Base-by-base conservation (phyloP, 2,329 filamentous ascomycete species). In the Beauveria sp. region DNA sequence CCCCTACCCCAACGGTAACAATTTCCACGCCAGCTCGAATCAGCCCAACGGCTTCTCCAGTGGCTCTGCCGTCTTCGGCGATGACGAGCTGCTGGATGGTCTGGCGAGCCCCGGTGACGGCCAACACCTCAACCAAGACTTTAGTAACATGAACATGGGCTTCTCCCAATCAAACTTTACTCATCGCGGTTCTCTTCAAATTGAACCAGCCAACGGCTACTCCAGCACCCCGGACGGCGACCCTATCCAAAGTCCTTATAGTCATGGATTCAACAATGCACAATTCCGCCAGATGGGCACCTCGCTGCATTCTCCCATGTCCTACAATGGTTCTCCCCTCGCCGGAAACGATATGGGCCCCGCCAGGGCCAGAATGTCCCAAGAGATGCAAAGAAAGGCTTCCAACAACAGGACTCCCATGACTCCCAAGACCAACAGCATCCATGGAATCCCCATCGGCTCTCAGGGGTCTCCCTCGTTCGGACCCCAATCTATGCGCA, bases 191-290 rank as follows among this genome's bases (percentile, higher is more conserved):
- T 75, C 79, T 40, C 73, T 88, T 43, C 82, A 86, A 63, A 83
- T 88, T 68, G 86, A 90, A 65, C 84, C 86, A 63, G 78, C 82
- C 70, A 88, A 89, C 70, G 86, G 91, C 64, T 98, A 89, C 74
- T 96, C 93, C 22, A 91, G 90, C 72, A 96, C 93, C 2, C 93
- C 93, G 3, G 93, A 98, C 64, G 91, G 91, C 58, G 89, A 91
- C 58, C 92, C 93, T 6, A 93, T 96, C 63, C 90, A 96, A 70
- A 97, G 92, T 69, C 93, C 93, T 0, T 97, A 92, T 70, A 83
- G 90, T 47, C 85, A 89, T 67, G 86, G 83, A 70, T 95, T 93
- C 78, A 88, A 87, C 30, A 58, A 58, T 74, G 89, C 89, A 70
- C 89, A 92, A 66, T 96, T 91, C 72, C 85, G 89, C 50, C 83